phyloP scores from a whole-genome alignment of 148 eudicot genomes.

The Pharnaceum exiguum region DNA sequence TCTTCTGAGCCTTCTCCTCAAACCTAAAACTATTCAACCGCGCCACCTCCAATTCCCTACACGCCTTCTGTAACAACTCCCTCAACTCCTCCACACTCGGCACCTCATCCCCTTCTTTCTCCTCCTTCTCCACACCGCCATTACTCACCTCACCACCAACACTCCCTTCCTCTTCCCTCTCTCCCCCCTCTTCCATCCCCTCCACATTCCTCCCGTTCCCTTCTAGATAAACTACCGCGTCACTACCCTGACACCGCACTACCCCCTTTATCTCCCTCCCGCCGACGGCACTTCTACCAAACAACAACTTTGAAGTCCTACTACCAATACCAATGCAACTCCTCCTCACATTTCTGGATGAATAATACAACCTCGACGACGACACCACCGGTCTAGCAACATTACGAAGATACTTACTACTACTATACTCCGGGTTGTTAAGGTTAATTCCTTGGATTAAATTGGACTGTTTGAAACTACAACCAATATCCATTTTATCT shows the following conservation, averaged over 20 bases:
- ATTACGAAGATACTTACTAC: conserved; percentile 26
- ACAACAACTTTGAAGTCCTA: conserved; percentile 2
- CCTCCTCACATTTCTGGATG: conserved; percentile 38
- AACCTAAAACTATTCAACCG: conserved; percentile 70
- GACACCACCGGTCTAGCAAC: conserved; percentile 29
- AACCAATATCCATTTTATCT: conserved; percentile 52
- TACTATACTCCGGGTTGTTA: conserved; percentile 24
- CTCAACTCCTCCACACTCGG: conserved; percentile 56
- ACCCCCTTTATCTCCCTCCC: conserved; percentile 22
- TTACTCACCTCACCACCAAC: conserved; percentile 25
- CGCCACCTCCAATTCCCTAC: conserved; percentile 78
- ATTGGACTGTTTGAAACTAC: conserved; percentile 53
- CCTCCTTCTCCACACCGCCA: conserved; percentile 36
- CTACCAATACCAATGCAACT: conserved; percentile 11
- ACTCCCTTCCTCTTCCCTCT: conserved; percentile 17
- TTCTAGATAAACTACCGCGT: conserved; percentile 58
- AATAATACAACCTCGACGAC: conserved; percentile 23
- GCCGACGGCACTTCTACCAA: conserved; percentile 23
- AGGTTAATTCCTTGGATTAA: conserved; percentile 35
- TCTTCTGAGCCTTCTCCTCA: conserved; percentile 84
- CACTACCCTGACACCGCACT: conserved; percentile 58
- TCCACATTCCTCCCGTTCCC: conserved; percentile 51
- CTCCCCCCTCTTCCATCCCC: conserved; percentile 32
- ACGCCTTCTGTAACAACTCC: conserved; percentile 60
- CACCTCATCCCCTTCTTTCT: conserved; percentile 36